Evolutionary conservation across 495 filamentous ascomycete genomes (phyloP), one percentile per base, ranked within the genome.

Genomic region (Trichocladium antarcticum): DNA sequence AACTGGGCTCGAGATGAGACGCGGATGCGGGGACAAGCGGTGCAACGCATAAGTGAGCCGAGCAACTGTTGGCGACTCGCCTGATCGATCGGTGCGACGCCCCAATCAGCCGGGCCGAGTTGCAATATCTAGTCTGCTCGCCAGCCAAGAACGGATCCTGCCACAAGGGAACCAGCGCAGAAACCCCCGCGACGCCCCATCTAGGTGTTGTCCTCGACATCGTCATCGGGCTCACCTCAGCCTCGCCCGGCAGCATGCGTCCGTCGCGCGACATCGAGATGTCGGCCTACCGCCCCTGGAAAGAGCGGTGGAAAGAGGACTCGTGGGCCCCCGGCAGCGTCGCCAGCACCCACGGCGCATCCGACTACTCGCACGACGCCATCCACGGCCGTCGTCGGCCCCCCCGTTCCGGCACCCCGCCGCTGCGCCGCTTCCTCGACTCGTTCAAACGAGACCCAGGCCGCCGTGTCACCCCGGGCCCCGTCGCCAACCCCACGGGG

Each of bases 371-470:
- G n/a, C 61, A 42, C 17, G 47, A 49, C n/a, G 42, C 40, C 19
- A 15, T 28, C 15, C 15, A 20, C 14, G 45, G 28, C 11, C 31
- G 42, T 9, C 22, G 29, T 6, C 41, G 40, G 42, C 21, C n/a
- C 55, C 4, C 24, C 24, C 24, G 24, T 27, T 8, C 24, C 15
- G 29, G 40, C 17, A 27, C 32, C 42, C 32, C 36, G 3, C 27
- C 51, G 31, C 41, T 76, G 0, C 59, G 66, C 11, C 74, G 76
- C 20, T 68, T 88, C 50, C 49, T 84, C 47, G 81, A 94, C 64
- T 83, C 86, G 59, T 95, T 97, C 74, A 81, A 80, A 57, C 74
- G 82, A 22, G 88, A 95, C 52, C 85, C 87, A 12, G 78, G 80
- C 59, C 69, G 74, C 5, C 72, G 72, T 40, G 71, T 82, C 22